phyloP scores from a whole-genome alignment of 2,329 filamentous ascomycete species.

The Xylaria sp. region DNA sequence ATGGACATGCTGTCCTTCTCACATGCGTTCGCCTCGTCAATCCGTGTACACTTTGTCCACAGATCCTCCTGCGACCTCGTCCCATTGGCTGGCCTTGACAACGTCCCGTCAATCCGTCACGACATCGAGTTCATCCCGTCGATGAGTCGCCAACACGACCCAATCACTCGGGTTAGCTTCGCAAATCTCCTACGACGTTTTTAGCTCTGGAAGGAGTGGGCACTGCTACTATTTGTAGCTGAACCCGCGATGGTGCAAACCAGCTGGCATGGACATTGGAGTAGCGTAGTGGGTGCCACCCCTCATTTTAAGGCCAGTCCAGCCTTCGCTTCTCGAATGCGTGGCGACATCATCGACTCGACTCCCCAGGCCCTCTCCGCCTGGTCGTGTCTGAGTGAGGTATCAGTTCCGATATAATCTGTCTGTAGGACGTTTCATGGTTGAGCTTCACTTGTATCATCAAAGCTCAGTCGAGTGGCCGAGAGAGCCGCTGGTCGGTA shows the following conservation, averaged over 20 bases:
- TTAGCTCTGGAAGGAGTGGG: slow-evolving; percentile 20
- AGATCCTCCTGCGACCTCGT: slow-evolving; percentile 11
- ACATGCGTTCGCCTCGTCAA: slow-evolving; percentile 16
- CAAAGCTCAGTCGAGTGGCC: not conserved
- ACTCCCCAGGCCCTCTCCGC: not conserved
- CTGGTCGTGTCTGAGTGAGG: not conserved
- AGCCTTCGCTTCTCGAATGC: slow-evolving; percentile 4
- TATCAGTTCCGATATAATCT: not conserved
- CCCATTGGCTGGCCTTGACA: slow-evolving; percentile 17
- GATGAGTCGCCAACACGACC: slow-evolving; percentile 10
- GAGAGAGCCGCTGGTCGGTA: not conserved
- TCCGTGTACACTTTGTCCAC: slow-evolving; percentile 6
- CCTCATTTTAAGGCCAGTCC: slow-evolving; percentile 8
- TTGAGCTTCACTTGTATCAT: not conserved
- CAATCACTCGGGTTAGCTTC: slow-evolving; percentile 13
- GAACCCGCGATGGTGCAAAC: not conserved
- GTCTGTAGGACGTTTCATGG: not conserved
- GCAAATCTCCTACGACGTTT: slow-evolving; percentile 11
- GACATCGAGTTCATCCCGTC: slow-evolving; percentile 12
- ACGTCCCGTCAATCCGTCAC: slow-evolving; percentile 10
- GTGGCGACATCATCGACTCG: slow-evolving; percentile 5
- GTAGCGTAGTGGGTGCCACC: slow-evolving; percentile 4
- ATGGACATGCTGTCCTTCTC: slow-evolving; percentile 10
- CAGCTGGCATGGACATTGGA: not conserved
- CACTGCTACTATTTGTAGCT: slow-evolving; percentile 2